Percentiles rank a stretch among this genome's conserved stretches.
These are phyloP conservation scores for Knoxdaviesia capensis DNA, from an alignment of 2,329 filamentous ascomycete genomes.

Conservation along the genomic window DNA sequence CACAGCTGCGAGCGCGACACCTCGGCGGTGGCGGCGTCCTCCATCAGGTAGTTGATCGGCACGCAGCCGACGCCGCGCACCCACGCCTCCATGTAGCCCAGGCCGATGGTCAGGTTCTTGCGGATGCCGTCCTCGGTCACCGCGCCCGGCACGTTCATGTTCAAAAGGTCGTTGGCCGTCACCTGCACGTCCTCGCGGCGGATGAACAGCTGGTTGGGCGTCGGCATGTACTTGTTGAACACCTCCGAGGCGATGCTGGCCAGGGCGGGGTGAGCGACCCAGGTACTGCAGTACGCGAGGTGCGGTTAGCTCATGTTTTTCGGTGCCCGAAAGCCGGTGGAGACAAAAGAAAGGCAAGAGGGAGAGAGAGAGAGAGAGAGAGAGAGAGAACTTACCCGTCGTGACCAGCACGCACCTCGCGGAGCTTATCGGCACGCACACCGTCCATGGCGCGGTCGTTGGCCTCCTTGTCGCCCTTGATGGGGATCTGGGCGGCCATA, in stretches of 20 bases:
- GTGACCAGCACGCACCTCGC: conserved; percentile 85
- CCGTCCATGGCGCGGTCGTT: conserved; percentile 90
- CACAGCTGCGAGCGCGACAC: conserved; percentile 87
- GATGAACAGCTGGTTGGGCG: conserved; percentile 85
- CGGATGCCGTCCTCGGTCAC: conserved; percentile 89
- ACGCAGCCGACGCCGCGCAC: conserved; percentile 86
- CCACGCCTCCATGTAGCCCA: conserved; percentile 99
- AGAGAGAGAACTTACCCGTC: conserved; percentile 33
- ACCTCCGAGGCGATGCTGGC: conserved; percentile 74
- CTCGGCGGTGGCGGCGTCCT: conserved; percentile 93
- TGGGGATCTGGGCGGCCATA: conserved; percentile 97
- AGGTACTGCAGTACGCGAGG: conserved; percentile 31
- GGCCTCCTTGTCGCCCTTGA: conserved; percentile 80
- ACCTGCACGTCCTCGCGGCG: conserved; percentile 80
- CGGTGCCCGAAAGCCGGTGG: neutral
- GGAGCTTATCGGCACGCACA: conserved; percentile 86
- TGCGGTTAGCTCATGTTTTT: neutral
- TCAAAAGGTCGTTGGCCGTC: conserved; percentile 74
- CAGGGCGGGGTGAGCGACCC: conserved; percentile 91
- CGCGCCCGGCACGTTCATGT: conserved; percentile 90
- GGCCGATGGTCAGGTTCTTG: conserved; percentile 92
- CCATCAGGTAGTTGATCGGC: conserved; percentile 96
- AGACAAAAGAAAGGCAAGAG: too few relatives aligned
- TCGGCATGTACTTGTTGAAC: conserved; percentile 98
- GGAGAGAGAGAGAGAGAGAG: neutral